Evolutionary conservation across 2,329 filamentous ascomycete species (phyloP).

Genomic region (Colletotrichum sp.): DNA sequence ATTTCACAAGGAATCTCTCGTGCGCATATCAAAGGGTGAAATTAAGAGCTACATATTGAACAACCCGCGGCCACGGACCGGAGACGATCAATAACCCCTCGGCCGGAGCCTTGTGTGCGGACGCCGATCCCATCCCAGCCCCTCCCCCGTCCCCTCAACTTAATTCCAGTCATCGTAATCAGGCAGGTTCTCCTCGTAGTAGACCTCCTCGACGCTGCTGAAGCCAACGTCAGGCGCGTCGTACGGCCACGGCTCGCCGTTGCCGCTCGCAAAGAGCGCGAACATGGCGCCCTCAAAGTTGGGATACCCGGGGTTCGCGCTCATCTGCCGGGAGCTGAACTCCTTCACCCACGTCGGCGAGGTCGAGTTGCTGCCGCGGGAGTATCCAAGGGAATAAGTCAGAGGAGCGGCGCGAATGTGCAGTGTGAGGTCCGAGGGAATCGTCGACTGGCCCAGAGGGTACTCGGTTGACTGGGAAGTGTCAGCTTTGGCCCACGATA

Average conservation of each 20-base stretch:
- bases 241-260: slow-evolving; percentile 25
- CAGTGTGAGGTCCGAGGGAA: slow-evolving; percentile 16
- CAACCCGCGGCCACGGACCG: neutral
- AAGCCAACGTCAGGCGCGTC: slow-evolving; percentile 26
- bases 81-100: neutral
- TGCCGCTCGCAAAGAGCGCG: slow-evolving; percentile 26
- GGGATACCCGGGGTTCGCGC: slow-evolving; percentile 12
- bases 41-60: neutral
- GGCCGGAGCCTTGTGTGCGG: neutral
- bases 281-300: slow-evolving; percentile 28
- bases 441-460: slow-evolving; percentile 3
- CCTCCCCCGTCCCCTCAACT: neutral
- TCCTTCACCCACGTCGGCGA: slow-evolving; percentile 21
- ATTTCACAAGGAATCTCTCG: neutral
- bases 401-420: slow-evolving; percentile 26
- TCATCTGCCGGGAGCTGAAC: slow-evolving; percentile 17
- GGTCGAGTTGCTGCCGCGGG: neutral
- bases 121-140: neutral
- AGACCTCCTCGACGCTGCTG: slow-evolving; percentile 23
- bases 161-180: slow-evolving; percentile 7
- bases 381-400: slow-evolving; percentile 27
- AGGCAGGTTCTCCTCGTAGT: slow-evolving; percentile 22
- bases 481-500: neutral
- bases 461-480: slow-evolving; percentile 7
- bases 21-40: neutral